Evolutionary conservation across 495 filamentous ascomycete genomes (phyloP).

Genomic region (Neurospora hispaniola): DNA sequence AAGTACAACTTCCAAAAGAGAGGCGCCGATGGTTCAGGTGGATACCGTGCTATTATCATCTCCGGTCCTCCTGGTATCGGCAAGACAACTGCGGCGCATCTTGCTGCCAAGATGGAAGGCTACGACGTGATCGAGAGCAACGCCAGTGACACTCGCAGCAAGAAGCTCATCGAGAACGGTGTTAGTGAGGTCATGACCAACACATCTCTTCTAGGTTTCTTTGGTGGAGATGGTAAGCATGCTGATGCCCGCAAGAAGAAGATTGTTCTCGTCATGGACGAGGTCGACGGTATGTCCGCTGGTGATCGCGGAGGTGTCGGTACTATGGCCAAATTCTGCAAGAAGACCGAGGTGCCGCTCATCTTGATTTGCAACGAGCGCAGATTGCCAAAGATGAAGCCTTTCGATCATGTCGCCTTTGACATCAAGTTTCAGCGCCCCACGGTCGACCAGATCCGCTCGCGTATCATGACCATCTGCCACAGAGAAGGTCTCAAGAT

Average conservation of each 20-base stretch:
- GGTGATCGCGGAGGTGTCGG: slow-evolving; percentile 95
- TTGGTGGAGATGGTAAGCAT: slow-evolving; percentile 72
- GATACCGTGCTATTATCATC: slow-evolving; percentile 76
- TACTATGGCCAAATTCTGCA: slow-evolving; percentile 85
- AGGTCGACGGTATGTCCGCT: slow-evolving; percentile 98
- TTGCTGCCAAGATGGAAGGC: slow-evolving; percentile 85
- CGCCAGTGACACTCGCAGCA: slow-evolving; percentile 93
- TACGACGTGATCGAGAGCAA: slow-evolving; percentile 93
- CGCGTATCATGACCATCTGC: slow-evolving; percentile 86
- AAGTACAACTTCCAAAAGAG: slow-evolving; percentile 65
- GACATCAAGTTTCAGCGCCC: slow-evolving; percentile 84
- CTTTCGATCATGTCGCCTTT: slow-evolving; percentile 74
- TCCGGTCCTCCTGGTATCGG: slow-evolving; percentile 94
- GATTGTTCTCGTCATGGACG: slow-evolving; percentile 94
- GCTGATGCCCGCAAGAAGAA: slow-evolving; percentile 78
- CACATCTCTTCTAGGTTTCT: slow-evolving; percentile 83
- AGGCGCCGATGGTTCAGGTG: slow-evolving; percentile 72
- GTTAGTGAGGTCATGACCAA: slow-evolving; percentile 85
- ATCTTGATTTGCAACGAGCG: slow-evolving; percentile 98
- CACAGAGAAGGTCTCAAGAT: slow-evolving; percentile 84
- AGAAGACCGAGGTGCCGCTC: slow-evolving; percentile 87
- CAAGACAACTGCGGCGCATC: slow-evolving; percentile 93
- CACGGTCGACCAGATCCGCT: slow-evolving; percentile 77
- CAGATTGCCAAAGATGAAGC: slow-evolving; percentile 90
- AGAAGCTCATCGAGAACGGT: slow-evolving; percentile 85